Conservation (phyloP, 768 basidiomycete species). For the Boletus tylopilopsis region DNA sequence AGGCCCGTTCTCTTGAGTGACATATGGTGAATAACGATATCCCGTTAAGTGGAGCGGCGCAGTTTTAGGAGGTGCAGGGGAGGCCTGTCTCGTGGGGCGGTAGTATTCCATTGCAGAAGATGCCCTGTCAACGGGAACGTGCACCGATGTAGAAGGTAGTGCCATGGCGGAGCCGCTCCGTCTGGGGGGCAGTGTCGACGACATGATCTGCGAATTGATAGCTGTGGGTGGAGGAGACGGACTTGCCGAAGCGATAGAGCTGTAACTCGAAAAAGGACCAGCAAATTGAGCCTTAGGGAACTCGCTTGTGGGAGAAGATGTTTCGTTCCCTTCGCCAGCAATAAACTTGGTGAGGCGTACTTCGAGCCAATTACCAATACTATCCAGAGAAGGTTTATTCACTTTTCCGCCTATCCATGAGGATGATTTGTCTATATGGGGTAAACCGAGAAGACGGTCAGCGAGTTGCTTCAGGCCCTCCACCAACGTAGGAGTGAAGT, state of each 20-base stretch:
- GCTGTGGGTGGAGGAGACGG: conserved; percentile 71
- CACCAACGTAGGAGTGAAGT: conserved; percentile 60
- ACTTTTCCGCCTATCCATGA: conserved; percentile 90
- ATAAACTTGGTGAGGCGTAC: conserved; percentile 92
- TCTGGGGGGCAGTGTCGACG: conserved; percentile 42
- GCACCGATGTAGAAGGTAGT: conserved; percentile 43
- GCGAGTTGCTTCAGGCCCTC: conserved; percentile 75
- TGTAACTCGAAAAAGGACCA: conserved; percentile 92
- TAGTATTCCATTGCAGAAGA: conserved; percentile 76
- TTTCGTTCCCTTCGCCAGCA: conserved; percentile 77
- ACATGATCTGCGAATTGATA: conserved; percentile 34
- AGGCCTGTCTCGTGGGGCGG: conserved; percentile 45
- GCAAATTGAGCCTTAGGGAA: conserved; percentile 38
- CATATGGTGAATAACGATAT: conserved; percentile 29
- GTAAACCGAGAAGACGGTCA: conserved; percentile 72
- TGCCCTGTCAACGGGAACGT: conserved; percentile 60
- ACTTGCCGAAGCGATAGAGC: conserved; percentile 80
- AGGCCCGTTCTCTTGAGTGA: conserved; percentile 20
- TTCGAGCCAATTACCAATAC: conserved; percentile 89
- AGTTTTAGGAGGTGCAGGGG: conserved; percentile 53
- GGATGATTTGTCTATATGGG: conserved; percentile 68
- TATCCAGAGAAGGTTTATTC: conserved; percentile 87
- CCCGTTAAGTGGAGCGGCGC: conserved; percentile 45
- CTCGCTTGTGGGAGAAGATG: conserved; percentile 35
- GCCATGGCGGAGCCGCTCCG: conserved; percentile 72